Evolutionary conservation across 345 rosid genomes (phyloP), one percentile per base, ranked within the genome.

Genomic region (Camelina laxa): DNA sequence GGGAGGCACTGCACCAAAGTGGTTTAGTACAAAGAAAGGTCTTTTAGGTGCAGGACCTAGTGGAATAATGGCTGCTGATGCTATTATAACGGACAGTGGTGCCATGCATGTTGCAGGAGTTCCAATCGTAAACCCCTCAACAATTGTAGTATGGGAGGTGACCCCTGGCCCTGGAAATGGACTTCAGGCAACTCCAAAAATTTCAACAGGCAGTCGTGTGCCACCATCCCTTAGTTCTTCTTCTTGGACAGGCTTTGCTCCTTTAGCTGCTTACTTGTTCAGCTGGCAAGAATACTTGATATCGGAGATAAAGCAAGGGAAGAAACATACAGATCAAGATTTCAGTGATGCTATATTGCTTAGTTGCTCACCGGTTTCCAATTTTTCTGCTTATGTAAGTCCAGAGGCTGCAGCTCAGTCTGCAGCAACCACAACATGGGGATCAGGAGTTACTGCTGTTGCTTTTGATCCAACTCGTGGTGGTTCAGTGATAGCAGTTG

Each of bases 41-140:
- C 92, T 95, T 60, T 81, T 95, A 87, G 99, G 99, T 79, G 97
- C 99, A 53, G 99, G 99, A 36, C 99, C 99, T 72, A 92, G 99
- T 80, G 98, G 99, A 44, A 95, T 95, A 76, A 92, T 95, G 99
- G 98, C 99, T 79, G 99, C 98, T 67, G 99, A 95, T 91, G 98
- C 96, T 53, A 92, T 95, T 53, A 80, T 92, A 83, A 95, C 98
- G 2, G 98, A 95, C 73, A 90, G 91, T 73, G 99, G 99, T 69
- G 96, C 96, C 60, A 85, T 95, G 96, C 98, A 92, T 78, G 94
- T 95, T 73, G 99, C 99, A 31, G 99, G 99, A 39, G 99, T 92
- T 78, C 99, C 99, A 65, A 92, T 95, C 81, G 98, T 92, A 64
- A 95, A 92, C 70, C 99, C 99, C 16, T 92, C 99, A 65, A 95